Evolutionary conservation across 148 eudicot genomes (phyloP).

Genomic region (Rheum nobile): DNA sequence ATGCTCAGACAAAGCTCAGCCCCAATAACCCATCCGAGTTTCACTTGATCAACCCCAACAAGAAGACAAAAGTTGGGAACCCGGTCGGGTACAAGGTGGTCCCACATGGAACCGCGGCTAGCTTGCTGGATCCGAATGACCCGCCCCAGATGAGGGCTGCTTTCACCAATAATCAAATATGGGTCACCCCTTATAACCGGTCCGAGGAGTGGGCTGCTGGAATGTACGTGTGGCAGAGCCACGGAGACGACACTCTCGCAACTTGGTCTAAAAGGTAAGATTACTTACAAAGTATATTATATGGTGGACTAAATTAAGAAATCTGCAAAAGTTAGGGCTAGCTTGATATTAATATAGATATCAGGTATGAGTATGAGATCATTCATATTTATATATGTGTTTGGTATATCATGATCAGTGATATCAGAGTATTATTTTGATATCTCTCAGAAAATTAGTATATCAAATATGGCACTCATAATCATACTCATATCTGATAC

Average conservation of each 20-base stretch:
- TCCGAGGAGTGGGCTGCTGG: conserved; percentile 95
- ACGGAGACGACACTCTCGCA: conserved; percentile 80
- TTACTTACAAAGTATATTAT: too few species aligned
- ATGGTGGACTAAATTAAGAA: too few species aligned
- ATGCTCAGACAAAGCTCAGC: conserved; percentile 79
- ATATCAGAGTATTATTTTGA: too few species aligned
- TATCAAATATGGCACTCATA: too few species aligned
- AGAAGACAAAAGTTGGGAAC: conserved; percentile 69
- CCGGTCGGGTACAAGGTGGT: conserved; percentile 94
- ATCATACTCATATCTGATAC: too few species aligned
- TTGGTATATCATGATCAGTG: too few species aligned
- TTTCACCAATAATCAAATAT: conserved; percentile 84
- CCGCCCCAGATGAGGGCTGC: conserved; percentile 88
- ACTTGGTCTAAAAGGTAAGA: conserved; percentile 78
- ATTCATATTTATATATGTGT: too few species aligned
- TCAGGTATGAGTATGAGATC: too few species aligned
- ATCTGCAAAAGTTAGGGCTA: too few species aligned
- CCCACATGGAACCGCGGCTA: conserved; percentile 78
- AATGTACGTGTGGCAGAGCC: conserved; percentile 61
- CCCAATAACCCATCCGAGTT: conserved; percentile 77
- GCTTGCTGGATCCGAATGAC: conserved; percentile 68
- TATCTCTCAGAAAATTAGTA: too few species aligned
- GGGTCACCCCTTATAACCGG: conserved; percentile 85
- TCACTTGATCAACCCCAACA: conserved; percentile 62
- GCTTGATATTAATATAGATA: too few species aligned